Conservation (phyloP, 1,284 basidiomycete species). For the Irpex lacteus region DNA sequence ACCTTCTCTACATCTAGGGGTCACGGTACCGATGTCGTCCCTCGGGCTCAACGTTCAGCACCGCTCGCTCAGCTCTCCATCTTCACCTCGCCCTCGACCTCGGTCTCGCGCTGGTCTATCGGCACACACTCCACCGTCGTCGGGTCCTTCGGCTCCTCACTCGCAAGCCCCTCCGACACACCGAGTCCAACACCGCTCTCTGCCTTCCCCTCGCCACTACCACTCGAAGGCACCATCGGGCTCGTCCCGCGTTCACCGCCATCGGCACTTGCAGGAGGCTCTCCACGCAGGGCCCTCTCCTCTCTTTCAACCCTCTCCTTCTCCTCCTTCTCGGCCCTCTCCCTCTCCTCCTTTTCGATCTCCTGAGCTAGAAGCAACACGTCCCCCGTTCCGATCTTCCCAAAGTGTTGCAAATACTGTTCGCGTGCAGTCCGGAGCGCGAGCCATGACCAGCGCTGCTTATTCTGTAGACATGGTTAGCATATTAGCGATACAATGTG, state of each 20-base stretch:
- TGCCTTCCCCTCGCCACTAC: no score
- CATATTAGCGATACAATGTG: no score
- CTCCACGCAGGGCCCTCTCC: constrained; percentile 10
- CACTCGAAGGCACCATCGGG: background rate
- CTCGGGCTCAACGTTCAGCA: no score
- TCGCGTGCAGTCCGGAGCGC: constrained; percentile 74
- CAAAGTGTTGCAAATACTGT: constrained; percentile 65
- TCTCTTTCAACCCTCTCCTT: constrained; percentile 27
- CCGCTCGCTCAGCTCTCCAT: constrained; percentile 38
- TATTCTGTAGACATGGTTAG: constrained; percentile 44
- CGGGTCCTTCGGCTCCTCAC: background rate
- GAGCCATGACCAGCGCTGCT: constrained; percentile 73
- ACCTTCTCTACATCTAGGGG: no score
- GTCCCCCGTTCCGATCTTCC: constrained; percentile 79
- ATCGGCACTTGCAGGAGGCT: background rate
- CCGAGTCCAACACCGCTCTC: background rate
- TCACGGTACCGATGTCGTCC: no score
- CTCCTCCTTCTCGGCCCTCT: constrained; percentile 34
- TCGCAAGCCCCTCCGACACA: constrained; percentile 2
- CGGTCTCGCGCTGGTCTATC: constrained; percentile 16
- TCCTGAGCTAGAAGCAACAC: constrained; percentile 60
- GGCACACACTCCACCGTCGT: background rate
- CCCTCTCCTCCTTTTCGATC: constrained; percentile 59
- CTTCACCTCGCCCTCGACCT: constrained; percentile 47
- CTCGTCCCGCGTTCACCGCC: background rate